These are phyloP conservation scores for Pichia paraexigua DNA, from an alignment of 805 yeast species.

Conservation along the genomic window DNA sequence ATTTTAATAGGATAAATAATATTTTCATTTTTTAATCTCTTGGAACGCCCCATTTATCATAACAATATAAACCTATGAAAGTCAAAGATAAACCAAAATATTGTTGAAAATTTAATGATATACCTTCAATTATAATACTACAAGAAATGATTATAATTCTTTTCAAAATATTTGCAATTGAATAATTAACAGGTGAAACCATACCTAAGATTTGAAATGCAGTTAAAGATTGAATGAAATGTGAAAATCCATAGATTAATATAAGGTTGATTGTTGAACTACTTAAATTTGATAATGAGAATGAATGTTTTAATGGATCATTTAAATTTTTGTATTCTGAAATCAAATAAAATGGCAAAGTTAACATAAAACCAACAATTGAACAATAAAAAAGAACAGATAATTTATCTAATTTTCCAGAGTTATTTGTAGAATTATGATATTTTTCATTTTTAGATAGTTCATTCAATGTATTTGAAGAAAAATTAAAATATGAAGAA, in stretches of 20 bases:
- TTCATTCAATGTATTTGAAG: slow-evolving; percentile 5
- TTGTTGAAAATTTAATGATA: slow-evolving; percentile 32
- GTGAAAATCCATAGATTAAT: slow-evolving; percentile 57
- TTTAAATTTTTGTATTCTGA: slow-evolving; percentile 36
- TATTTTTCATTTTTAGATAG: neutral
- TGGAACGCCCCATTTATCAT: slow-evolving; percentile 58
- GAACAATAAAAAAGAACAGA: slow-evolving; percentile 69
- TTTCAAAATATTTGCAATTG: slow-evolving; percentile 71
- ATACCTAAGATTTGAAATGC: slow-evolving; percentile 72
- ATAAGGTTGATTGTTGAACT: slow-evolving; percentile 31
- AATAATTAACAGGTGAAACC: slow-evolving; percentile 68
- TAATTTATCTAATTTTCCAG: slow-evolving; percentile 53
- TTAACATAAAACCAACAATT: slow-evolving; percentile 54
- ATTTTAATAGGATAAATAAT: too few relatives aligned
- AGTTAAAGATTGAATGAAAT: slow-evolving; percentile 62
- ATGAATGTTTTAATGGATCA: slow-evolving; percentile 19
- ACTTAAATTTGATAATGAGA: slow-evolving; percentile 26
- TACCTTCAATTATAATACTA: slow-evolving; percentile 58
- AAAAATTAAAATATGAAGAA: slow-evolving; percentile 10
- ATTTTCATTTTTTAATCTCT: slow-evolving; percentile 13
- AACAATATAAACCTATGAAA: slow-evolving; percentile 55
- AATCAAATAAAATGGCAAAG: slow-evolving; percentile 58
- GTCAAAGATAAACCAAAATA: slow-evolving; percentile 49
- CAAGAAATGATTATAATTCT: slow-evolving; percentile 62
- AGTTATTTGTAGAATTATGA: slow-evolving; percentile 6